Conservation (phyloP, 176 grass and related monocot genomes). For the Eleusine coracana region DNA sequence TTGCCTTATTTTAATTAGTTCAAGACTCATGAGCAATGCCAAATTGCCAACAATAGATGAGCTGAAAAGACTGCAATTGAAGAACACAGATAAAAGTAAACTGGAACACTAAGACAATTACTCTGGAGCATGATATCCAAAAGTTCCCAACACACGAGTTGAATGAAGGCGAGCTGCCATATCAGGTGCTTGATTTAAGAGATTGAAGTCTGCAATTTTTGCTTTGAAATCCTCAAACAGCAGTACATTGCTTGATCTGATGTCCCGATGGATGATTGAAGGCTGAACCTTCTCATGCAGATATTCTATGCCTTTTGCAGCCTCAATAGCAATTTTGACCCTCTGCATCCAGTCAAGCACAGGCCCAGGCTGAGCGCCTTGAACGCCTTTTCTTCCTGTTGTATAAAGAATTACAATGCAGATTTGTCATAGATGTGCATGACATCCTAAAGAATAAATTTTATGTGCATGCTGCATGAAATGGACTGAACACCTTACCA, state of each 20-base stretch:
- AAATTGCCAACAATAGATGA: background rate
- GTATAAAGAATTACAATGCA: conserved; percentile 24
- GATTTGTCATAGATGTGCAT: conserved; percentile 17
- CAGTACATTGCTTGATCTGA: conserved; percentile 79
- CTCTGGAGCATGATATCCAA: conserved; percentile 77
- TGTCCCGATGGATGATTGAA: conserved; percentile 73
- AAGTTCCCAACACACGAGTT: conserved; percentile 76
- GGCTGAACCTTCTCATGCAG: conserved; percentile 82
- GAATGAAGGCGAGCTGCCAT: conserved; percentile 79
- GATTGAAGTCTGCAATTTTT: conserved; percentile 81
- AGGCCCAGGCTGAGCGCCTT: conserved; percentile 72
- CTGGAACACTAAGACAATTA: conserved; percentile 31
- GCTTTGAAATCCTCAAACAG: conserved; percentile 80
- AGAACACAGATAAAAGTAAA: conserved; percentile 9
- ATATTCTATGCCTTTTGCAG: conserved; percentile 76
- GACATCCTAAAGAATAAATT: conserved; percentile 7
- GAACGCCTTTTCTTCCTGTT: conserved; percentile 75
- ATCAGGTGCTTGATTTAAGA: conserved; percentile 80
- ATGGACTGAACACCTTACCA: conserved; percentile 48
- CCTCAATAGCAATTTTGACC: conserved; percentile 75
- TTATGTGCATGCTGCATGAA: conserved; percentile 13
- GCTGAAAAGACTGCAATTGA: conserved; percentile 10
- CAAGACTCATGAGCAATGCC: background rate
- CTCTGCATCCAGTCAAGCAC: conserved; percentile 72
- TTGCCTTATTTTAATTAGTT: conserved; percentile 10